Base-by-base conservation (phyloP, 2,329 filamentous ascomycete genomes). In the Sporothrix protearum region DNA sequence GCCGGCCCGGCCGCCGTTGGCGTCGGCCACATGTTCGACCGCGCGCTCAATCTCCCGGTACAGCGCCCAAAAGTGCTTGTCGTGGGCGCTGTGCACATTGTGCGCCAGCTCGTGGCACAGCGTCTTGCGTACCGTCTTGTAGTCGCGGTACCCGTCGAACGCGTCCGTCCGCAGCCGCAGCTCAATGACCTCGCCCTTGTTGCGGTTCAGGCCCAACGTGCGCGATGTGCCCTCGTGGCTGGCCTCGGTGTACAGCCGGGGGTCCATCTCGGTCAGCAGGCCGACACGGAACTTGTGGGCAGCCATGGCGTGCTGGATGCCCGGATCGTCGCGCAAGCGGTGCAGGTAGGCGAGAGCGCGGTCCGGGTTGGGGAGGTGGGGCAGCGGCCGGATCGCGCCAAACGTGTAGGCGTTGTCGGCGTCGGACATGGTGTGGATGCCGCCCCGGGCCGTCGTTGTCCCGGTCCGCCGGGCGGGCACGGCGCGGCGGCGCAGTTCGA, bases 21-120 rank as follows among this genome's bases (percentile, higher is more conserved):
- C 94, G 19, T 87, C 91, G 66, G 83, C 83, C 71, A 51, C 45
- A 4, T 2, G 19, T 9, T 91, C 90, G 2, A 97, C 95, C 83
- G 97, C 95, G 68, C 86, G 85, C 83, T 98, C 94, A 77, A 97
- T 96, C 83, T 91, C 86, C 76, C 89, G 90, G 75, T 92, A 97
- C 76, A 99, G 80, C 69, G 93, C 88, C 95, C 96, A 98, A 78
- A 99, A 99, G 63, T 92, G 83, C 22, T 88, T 84, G 80, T 98
- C 94, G 80, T 99, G 96, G 0, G 91, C 88, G 0, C 91, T 85
- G 81, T 91, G 91, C 10, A 97, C 92, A 77, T 97, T 97, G 80
- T 99, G 96, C 75, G 94, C 91, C 22, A 99, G 85, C 83, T 99
- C 96, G 82, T 99, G 96, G 78, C 95, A 98, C 14, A 99, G 84